Conservation (phyloP, 2,329 filamentous ascomycete genomes). For the Hypoxylon rubiginosum region DNA sequence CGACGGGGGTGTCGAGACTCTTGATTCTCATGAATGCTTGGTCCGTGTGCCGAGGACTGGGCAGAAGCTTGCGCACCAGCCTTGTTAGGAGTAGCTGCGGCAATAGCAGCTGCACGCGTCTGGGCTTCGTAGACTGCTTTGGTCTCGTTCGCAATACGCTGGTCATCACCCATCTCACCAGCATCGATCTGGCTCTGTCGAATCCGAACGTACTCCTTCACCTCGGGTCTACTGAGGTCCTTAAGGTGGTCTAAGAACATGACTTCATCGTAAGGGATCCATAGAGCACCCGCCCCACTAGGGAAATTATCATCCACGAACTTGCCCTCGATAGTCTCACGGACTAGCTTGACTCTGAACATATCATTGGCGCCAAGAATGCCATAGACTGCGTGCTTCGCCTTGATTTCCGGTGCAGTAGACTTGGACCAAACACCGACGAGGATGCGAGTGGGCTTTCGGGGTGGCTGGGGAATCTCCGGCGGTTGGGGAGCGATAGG, state of each 20-base stretch:
- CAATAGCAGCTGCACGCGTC: conserved; percentile 56
- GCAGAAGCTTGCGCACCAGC: conserved; percentile 27
- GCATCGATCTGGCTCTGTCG: conserved; percentile 70
- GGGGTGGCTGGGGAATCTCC: conserved; percentile 25
- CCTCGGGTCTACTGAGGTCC: conserved; percentile 65
- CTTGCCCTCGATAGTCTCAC: conserved; percentile 71
- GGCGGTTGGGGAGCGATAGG: conserved; percentile 21
- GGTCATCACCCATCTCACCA: conserved; percentile 64
- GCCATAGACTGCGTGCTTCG: conserved; percentile 74
- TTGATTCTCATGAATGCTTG: conserved; percentile 41
- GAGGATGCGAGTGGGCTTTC: conserved; percentile 69
- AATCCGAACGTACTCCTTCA: conserved; percentile 75
- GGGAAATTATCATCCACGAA: conserved; percentile 72
- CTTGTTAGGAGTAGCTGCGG: conserved; percentile 32
- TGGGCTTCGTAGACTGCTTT: conserved; percentile 67
- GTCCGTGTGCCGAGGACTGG: conserved; percentile 30
- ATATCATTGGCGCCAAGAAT: conserved; percentile 74
- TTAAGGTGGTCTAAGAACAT: conserved; percentile 69
- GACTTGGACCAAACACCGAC: conserved; percentile 72
- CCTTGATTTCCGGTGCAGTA: conserved; percentile 58
- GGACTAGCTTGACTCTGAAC: conserved; percentile 73
- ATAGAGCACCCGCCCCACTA: conserved; percentile 69
- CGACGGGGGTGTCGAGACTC: conserved; percentile 62
- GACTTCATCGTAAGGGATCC: conserved; percentile 74
- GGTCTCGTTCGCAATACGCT: conserved; percentile 61